Base-by-base conservation (phyloP, 257 asterid species). In the Gynochthodes officinalis region DNA sequence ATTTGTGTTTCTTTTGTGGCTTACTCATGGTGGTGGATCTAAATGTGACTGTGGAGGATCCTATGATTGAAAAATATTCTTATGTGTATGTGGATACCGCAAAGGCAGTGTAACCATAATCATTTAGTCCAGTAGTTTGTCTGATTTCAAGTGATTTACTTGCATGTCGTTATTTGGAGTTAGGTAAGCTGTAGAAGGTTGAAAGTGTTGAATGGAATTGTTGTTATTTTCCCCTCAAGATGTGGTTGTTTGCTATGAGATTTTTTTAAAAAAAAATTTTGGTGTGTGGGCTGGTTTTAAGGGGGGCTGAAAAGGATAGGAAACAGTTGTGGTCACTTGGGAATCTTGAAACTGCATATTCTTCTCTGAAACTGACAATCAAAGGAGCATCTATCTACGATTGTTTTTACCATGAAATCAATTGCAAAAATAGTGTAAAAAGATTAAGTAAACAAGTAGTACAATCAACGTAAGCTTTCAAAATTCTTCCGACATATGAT, bases 11-110 rank as follows among this genome's bases (percentile, higher is more conserved):
- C 53, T 75, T 49, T 23, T 75, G 14, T 69, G 39, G 62, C 69
- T 44, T 67, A 33, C 13, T 53, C 60, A 44, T 75, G 46, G 25
- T 67, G 63, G 52, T 67, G 67, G 63, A 69, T 67, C 69, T 25
- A 28, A 58, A 46, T 58, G 30, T 35, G 59, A 67, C 64, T 44
- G 33, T 32, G 67, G 60, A 74, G 53, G n/a, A 67, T 42, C 67
- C 61, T 74, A 65, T 32, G 73, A 37, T 43, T 43, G 6, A 46
- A 11, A 62, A 58, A 57, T 74, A 63, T 67, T 70, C n/a, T 35
- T 32, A 43, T 19, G 44, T 27, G 15, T 32, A 59, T 42, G 10
- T 72, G 37, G 37, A 32, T 48, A 30, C 21, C 33, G 23, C 19
- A 32, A 54, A 27, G 27, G 18, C 14, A 4, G 27, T 2, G 30